These are phyloP conservation scores for Xylaria venustula DNA, from an alignment of 495 filamentous ascomycete species.

Conservation along the genomic window DNA sequence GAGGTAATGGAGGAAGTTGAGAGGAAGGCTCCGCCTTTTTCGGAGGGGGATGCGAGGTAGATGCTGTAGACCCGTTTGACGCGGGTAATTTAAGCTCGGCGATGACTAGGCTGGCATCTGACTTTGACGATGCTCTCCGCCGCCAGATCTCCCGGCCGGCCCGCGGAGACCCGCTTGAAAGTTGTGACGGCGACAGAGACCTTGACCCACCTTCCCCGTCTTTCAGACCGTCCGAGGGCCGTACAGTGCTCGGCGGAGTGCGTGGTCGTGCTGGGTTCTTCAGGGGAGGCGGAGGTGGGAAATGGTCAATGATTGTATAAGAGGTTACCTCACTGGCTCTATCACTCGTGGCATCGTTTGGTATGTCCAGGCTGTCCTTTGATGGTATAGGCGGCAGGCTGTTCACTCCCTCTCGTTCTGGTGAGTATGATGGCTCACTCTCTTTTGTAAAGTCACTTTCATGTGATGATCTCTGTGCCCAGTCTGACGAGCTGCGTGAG, in stretches of 20 bases:
- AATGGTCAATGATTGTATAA: conserved; percentile 13
- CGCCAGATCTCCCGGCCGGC: conserved; percentile 43
- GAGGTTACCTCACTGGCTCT: conserved; percentile 14
- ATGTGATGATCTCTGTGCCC: conserved; percentile 32
- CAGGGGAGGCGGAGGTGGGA: conserved; percentile 39
- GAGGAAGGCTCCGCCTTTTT: conserved; percentile 15
- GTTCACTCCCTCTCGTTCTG: conserved; percentile 24
- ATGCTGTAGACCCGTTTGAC: conserved; percentile 47
- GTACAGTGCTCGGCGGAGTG: conserved; percentile 12
- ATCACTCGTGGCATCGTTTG: conserved; percentile 10
- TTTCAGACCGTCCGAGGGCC: neutral
- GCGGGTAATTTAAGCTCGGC: conserved; percentile 42
- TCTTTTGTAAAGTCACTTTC: conserved; percentile 34
- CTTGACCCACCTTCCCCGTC: neutral
- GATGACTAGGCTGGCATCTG: conserved; percentile 38
- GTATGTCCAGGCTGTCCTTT: conserved; percentile 13
- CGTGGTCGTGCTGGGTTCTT: conserved; percentile 31
- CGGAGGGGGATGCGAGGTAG: conserved; percentile 18
- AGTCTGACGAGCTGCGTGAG: conserved; percentile 38
- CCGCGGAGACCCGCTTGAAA: conserved; percentile 28
- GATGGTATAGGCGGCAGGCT: conserved; percentile 15
- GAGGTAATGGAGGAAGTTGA: conserved; percentile 12
- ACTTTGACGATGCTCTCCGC: conserved; percentile 41
- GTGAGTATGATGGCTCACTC: conserved; percentile 34
- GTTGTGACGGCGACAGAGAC: conserved; percentile 11